Evolutionary conservation across 2,329 filamentous ascomycete genomes (phyloP).

Genomic region (Ascocoryne sarcoides): DNA sequence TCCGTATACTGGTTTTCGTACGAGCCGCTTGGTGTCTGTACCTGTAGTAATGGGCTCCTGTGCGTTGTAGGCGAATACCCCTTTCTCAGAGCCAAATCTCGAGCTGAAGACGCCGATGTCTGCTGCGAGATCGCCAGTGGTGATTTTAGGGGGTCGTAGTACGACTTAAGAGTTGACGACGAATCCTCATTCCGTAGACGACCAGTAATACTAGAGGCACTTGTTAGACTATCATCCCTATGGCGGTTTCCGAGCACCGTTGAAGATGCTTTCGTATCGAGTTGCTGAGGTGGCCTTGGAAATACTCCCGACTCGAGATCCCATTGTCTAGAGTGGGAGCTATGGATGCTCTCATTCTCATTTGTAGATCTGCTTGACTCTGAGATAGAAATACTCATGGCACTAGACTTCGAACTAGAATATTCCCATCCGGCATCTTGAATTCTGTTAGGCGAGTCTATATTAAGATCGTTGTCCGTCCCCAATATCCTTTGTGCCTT

Average conservation of each 20-base stretch:
- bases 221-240: constrained; percentile 29
- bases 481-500: constrained; percentile 28
- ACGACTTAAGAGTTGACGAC: constrained; percentile 37
- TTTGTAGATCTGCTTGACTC: constrained; percentile 23
- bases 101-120: constrained; percentile 34
- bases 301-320: constrained; percentile 21
- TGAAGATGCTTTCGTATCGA: constrained; percentile 37
- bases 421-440: constrained; percentile 21
- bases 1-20: constrained; percentile 18
- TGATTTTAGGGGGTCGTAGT: constrained; percentile 36
- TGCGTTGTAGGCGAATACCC: constrained; percentile 26
- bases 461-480: constrained; percentile 37
- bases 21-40: constrained; percentile 15
- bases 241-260: constrained; percentile 34
- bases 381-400: constrained; percentile 33
- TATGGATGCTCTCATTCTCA: constrained; percentile 18
- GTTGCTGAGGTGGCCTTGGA: constrained; percentile 8
- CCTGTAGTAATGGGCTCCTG: constrained; percentile 20
- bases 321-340: constrained; percentile 16
- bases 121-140: constrained; percentile 34
- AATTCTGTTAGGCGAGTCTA: constrained; percentile 27
- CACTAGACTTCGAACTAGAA: constrained; percentile 29
- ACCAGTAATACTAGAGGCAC: constrained; percentile 28
- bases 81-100: constrained; percentile 32
- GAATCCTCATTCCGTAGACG: constrained; percentile 31